Percentiles rank a stretch among this genome's conserved stretches.
These are phyloP conservation scores for Arxiozyma bovina DNA, from an alignment of 1,139 yeast genomes.

Conservation along the genomic window DNA sequence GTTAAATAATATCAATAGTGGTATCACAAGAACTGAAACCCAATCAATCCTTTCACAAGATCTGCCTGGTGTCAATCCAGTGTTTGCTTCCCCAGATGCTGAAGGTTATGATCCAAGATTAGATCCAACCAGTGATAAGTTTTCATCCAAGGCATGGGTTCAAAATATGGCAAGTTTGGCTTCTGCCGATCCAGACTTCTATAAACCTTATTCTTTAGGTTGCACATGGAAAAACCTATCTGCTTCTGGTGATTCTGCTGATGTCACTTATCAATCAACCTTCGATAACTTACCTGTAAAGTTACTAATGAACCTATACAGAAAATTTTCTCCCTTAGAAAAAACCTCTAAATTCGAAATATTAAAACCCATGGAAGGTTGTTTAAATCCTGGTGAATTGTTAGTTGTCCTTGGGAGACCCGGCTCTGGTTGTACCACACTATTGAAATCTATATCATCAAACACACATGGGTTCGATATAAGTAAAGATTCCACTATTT, in stretches of 20 bases:
- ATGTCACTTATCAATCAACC: slow-evolving; percentile 72
- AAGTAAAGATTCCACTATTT: slow-evolving; percentile 40
- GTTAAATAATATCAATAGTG: not conserved
- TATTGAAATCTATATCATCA: slow-evolving; percentile 59
- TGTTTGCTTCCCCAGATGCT: slow-evolving; percentile 11
- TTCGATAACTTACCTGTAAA: slow-evolving; percentile 43
- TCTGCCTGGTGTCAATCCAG: slow-evolving; percentile 16
- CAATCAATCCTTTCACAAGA: slow-evolving; percentile 6
- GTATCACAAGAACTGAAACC: not conserved
- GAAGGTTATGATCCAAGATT: slow-evolving; percentile 37
- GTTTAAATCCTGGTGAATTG: slow-evolving; percentile 61
- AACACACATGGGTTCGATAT: slow-evolving; percentile 66
- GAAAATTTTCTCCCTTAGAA: slow-evolving; percentile 18
- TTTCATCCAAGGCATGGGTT: slow-evolving; percentile 63
- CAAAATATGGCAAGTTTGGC: slow-evolving; percentile 52
- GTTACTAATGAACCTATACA: slow-evolving; percentile 10
- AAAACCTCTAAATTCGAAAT: slow-evolving; percentile 41
- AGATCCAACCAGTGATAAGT: slow-evolving; percentile 49
- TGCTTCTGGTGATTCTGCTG: slow-evolving; percentile 69
- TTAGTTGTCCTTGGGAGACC: slow-evolving; percentile 76
- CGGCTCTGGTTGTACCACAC: slow-evolving; percentile 79
- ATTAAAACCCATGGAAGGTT: slow-evolving; percentile 57
- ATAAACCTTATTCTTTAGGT: slow-evolving; percentile 57
- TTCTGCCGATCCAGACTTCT: slow-evolving; percentile 54
- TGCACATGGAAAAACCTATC: slow-evolving; percentile 58